Conservation (phyloP, 2,329 filamentous ascomycete genomes). For the Aureobasidium namibiae region DNA sequence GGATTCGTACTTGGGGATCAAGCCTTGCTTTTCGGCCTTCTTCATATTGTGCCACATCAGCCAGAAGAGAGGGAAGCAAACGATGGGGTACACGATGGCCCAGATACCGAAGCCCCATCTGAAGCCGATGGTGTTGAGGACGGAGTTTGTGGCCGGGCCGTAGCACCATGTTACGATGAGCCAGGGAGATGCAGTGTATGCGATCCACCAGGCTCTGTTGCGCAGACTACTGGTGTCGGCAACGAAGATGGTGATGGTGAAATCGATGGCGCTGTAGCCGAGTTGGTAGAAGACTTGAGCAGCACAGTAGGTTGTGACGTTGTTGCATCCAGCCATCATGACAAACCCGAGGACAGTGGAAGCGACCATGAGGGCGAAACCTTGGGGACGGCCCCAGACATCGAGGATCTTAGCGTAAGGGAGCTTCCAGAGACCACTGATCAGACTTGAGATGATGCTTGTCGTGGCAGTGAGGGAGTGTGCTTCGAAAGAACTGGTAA, state of each 20-base stretch:
- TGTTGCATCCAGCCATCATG: constrained; percentile 23
- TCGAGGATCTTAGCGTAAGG: constrained; percentile 34
- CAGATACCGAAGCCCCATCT: constrained; percentile 26
- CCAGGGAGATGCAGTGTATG: constrained; percentile 25
- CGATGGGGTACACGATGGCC: constrained; percentile 23
- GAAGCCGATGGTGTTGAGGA: constrained; percentile 20
- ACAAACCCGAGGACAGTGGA: constrained; percentile 19
- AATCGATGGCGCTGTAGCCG: constrained; percentile 24
- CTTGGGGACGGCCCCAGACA: constrained; percentile 33
- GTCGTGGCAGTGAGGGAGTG: constrained; percentile 30
- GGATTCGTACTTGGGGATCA: constrained; percentile 17
- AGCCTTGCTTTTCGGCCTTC: constrained; percentile 23
- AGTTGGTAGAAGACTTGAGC: constrained; percentile 25
- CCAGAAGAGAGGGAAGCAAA: constrained; percentile 20
- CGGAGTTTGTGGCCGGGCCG: constrained; percentile 21
- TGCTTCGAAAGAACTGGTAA: constrained; percentile 30
- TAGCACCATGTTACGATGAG: constrained; percentile 25
- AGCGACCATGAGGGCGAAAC: constrained; percentile 29
- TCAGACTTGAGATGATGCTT: constrained; percentile 28
- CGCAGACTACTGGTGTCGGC: constrained; percentile 26
- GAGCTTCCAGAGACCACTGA: constrained; percentile 30
- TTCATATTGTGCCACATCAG: constrained; percentile 22
- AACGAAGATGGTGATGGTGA: constrained; percentile 26
- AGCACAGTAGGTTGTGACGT: constrained; percentile 23
- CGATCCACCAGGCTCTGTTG: constrained; percentile 23